A percentile compares a stretch with the other conserved stretches of the same genome.
These are phyloP conservation scores for Penicillium ochrochloron DNA, from an alignment of 495 filamentous ascomycete species.

Conservation along the genomic window DNA sequence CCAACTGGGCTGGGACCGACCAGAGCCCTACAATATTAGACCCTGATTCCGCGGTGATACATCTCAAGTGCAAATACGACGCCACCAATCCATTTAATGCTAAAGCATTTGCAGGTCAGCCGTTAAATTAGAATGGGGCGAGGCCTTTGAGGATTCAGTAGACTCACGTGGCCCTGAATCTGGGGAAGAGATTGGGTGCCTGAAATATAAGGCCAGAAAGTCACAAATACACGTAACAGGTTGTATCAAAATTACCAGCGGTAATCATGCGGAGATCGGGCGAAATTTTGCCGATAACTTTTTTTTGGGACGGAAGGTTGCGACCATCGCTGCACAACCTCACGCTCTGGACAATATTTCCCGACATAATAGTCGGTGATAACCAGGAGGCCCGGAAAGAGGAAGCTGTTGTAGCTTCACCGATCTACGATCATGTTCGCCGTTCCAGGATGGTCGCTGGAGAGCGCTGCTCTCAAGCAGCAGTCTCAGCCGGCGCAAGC, in stretches of 20 bases:
- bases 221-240: not conserved
- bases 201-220: not conserved
- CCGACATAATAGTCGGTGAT: not conserved
- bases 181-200: not conserved
- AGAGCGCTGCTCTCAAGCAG: slow-evolving; percentile 67
- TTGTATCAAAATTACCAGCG: slow-evolving; percentile 13
- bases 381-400: not conserved
- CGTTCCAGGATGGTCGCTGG: slow-evolving; percentile 86
- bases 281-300: slow-evolving; percentile 22
- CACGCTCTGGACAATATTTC: not conserved
- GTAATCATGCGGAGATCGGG: slow-evolving; percentile 11
- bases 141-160: not conserved
- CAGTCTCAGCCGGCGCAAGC: slow-evolving; percentile 57
- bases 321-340: not conserved
- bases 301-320: slow-evolving; percentile 17
- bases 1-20: not conserved
- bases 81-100: not conserved
- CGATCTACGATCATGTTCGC: slow-evolving; percentile 72
- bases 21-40: not conserved
- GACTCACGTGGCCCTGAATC: too few species aligned
- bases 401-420: not conserved
- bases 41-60: not conserved
- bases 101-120: not conserved
- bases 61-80: not conserved
- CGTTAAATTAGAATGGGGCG: not conserved